Base-by-base conservation (phyloP, 305 asterid genomes). In the Solanum aculeatissimum region DNA sequence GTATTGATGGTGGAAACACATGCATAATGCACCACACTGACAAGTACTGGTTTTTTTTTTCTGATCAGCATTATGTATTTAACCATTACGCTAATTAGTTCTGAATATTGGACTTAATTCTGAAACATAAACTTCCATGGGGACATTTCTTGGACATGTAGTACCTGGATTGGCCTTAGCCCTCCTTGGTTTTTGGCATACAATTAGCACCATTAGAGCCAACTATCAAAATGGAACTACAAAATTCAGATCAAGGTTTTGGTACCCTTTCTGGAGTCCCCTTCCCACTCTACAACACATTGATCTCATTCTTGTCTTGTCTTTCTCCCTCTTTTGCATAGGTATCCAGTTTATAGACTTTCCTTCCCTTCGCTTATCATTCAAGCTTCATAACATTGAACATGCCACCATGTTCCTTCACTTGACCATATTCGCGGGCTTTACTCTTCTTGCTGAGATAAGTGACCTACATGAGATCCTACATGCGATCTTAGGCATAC, bases 401-500 rank as follows among this genome's bases (percentile, higher is more conserved):
- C 98, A 95, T 68, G 89, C 97, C 21, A 92, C 98, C 85, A 92
- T 94, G 88, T 95, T 94, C 90, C 86, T 95, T 57, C 92, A 88
- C 84, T 88, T 95, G 25, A 78, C 93, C 62, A 85, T 95, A 85
- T 91, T 94, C 6, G 85, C 92, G 16, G 85, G 89, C 81, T 94
- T 94, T 90, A 86, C 91, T 83, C 93, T 95, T 60, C 86, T 91
- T 18, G 89, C 87, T 0, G 96, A 95, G 89, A 69, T 86, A 79
- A 80, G 70, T 65, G 83, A 85, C 65, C 86, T 86, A 54, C 81
- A 94, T 13, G 92, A 89, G 60, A 88, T 70, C 85, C 87, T 84
- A 81, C 80, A 87, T 42, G 88, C 89, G 6, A 84, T 92, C 25
- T 93, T 95, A 0, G 91, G 96, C 15, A 82, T 93, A 85, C 97